Percentiles rank a stretch among this genome's conserved stretches.
These are phyloP conservation scores for Aegilops longissima DNA, from an alignment of 176 grass and related monocot genomes.

Conservation along the genomic window DNA sequence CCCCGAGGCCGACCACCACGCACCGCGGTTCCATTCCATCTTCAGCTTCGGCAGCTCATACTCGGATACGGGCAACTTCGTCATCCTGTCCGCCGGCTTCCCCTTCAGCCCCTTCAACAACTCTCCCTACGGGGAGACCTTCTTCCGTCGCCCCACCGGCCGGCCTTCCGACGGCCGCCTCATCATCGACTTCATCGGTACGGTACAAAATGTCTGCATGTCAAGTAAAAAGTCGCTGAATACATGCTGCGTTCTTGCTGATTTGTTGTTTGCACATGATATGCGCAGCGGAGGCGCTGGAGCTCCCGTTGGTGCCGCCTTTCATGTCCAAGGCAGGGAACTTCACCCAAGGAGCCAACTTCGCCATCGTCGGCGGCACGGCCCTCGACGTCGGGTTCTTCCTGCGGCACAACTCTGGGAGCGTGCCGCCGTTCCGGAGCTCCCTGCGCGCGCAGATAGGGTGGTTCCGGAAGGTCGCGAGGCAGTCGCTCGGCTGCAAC, in stretches of 20 bases:
- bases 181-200: slow-evolving; percentile 76
- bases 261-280: background rate
- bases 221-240: background rate
- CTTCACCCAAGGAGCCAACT: slow-evolving; percentile 52
- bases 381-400: slow-evolving; percentile 56
- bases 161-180: slow-evolving; percentile 67
- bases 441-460: slow-evolving; percentile 60
- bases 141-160: slow-evolving; percentile 54
- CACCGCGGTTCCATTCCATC: slow-evolving; percentile 41
- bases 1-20: background rate
- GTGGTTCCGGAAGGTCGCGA: slow-evolving; percentile 39
- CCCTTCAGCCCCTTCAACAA: slow-evolving; percentile 42
- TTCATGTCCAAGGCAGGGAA: slow-evolving; percentile 20
- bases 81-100: slow-evolving; percentile 35
- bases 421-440: slow-evolving; percentile 49
- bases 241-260: background rate
- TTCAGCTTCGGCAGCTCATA: slow-evolving; percentile 75
- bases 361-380: slow-evolving; percentile 60
- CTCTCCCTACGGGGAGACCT: slow-evolving; percentile 60
- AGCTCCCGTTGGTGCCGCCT: slow-evolving; percentile 47
- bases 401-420: slow-evolving; percentile 30
- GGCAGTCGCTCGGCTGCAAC: slow-evolving; percentile 24
- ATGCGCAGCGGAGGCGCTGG: slow-evolving; percentile 49
- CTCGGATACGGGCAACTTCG: slow-evolving; percentile 68
- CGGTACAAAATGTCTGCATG: background rate